These are phyloP conservation scores for Paragyromitra xinjiangensis DNA, from an alignment of 495 filamentous ascomycete species.

Conservation along the genomic window DNA sequence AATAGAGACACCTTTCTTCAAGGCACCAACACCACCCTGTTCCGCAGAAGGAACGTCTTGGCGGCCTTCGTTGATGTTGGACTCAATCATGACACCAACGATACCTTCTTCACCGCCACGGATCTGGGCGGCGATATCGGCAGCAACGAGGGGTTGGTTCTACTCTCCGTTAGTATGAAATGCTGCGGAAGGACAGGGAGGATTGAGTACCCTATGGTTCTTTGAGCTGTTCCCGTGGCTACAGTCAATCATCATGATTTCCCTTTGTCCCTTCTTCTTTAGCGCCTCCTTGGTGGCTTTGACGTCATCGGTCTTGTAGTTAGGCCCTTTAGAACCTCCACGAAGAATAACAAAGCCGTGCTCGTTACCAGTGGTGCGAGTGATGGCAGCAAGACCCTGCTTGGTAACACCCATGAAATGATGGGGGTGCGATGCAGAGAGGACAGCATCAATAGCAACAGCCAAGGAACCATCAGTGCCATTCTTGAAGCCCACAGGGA, in stretches of 20 bases:
- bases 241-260: slow-evolving; percentile 97
- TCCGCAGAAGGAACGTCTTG: slow-evolving; percentile 80
- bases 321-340: slow-evolving; percentile 91
- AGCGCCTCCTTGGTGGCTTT: slow-evolving; percentile 79
- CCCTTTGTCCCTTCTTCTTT: slow-evolving; percentile 81
- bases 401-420: slow-evolving; percentile 99
- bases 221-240: slow-evolving; percentile 78
- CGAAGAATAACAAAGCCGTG: slow-evolving; percentile 96
- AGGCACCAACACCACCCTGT: slow-evolving; percentile 73
- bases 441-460: slow-evolving; percentile 97
- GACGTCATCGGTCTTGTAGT: slow-evolving; percentile 88
- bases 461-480: slow-evolving; percentile 93
- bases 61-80: slow-evolving; percentile 93
- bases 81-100: slow-evolving; percentile 98
- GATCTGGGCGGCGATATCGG: slow-evolving; percentile 82
- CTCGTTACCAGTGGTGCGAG: slow-evolving; percentile 88
- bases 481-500: slow-evolving; percentile 99
- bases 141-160: slow-evolving; percentile 93
- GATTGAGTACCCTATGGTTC: slow-evolving; percentile 62
- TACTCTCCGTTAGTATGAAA: slow-evolving; percentile 45
- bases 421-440: slow-evolving; percentile 87
- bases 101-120: slow-evolving; percentile 87
- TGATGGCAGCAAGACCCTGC: slow-evolving; percentile 94
- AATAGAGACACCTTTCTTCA: slow-evolving; percentile 94
- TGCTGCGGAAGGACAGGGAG: not conserved